phyloP scores from a whole-genome alignment of 2,329 filamentous ascomycete species.

The Juglanconis oblonga region DNA sequence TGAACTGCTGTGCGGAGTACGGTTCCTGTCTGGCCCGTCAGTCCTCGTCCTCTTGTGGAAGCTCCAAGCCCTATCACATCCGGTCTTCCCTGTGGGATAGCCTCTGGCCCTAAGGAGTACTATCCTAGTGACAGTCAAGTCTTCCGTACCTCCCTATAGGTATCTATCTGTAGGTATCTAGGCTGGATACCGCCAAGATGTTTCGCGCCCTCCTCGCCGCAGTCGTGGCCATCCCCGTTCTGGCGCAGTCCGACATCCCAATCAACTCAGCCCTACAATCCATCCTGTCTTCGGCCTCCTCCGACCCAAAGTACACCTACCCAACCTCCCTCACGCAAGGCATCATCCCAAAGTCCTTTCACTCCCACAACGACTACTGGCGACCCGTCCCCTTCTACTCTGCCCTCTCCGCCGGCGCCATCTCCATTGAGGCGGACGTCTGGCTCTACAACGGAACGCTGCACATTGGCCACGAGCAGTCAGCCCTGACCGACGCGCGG shows the following conservation, averaged over 20 bases:
- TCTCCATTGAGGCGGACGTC: slow-evolving; percentile 66
- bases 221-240: neutral
- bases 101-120: too few species aligned
- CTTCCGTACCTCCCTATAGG: too few species aligned
- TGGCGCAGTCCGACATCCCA: slow-evolving; percentile 13
- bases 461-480: slow-evolving; percentile 59
- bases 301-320: slow-evolving; percentile 36
- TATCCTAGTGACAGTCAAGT: too few species aligned
- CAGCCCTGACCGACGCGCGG: slow-evolving; percentile 48
- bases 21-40: neutral
- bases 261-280: slow-evolving; percentile 12
- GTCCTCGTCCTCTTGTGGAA: neutral
- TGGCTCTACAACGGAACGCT: slow-evolving; percentile 57
- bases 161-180: neutral
- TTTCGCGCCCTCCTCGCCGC: neutral
- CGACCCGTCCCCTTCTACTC: slow-evolving; percentile 61
- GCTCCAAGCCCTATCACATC: neutral
- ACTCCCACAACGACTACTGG: slow-evolving; percentile 73
- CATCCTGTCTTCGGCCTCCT: slow-evolving; percentile 10
- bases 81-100: too few species aligned
- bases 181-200: slow-evolving; percentile 1
- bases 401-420: slow-evolving; percentile 56
- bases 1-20: neutral
- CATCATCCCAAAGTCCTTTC: slow-evolving; percentile 54
- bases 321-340: slow-evolving; percentile 53